Evolutionary conservation across 768 basidiomycete genomes (phyloP), one percentile per base, ranked within the genome.

Genomic region (Phlebiopsis flavidoalba): DNA sequence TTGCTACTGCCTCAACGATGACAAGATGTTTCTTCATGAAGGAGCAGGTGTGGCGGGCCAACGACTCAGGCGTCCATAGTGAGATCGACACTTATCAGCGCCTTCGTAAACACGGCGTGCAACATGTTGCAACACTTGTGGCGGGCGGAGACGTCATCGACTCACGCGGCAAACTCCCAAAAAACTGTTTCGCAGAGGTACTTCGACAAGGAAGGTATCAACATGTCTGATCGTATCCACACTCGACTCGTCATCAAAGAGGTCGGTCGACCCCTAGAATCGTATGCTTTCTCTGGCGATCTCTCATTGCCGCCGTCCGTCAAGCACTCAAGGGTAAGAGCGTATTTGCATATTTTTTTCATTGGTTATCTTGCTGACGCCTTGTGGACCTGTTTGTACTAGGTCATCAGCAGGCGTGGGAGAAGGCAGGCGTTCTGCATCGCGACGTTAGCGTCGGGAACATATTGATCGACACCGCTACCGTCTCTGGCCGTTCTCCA

Each of bases 1-100:
- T 54, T 24, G 64, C 59, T 54, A 70, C 64, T 14, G 74, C 66
- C 31, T 69, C 67, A 37, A 31, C 11, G 45, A 33, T 8, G 19
- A 35, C 11, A 8, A 15, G 3, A 11, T 60, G 33, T 7, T 12
- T 5, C n/a, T 60, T 60, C 53, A 12, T 60, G 7, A 60, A 60
- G 45, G 59, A 60, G 35, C 43, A 35, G 8, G n/a, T n/a, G n/a
- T 59, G 58, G 58, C 52, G 52, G 24, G 10, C 26, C 1, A 35
- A 45, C 10, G 33, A 19, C 3, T 1, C 8, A 5, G 14, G 37
- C 8, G 21, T 43, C 35, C 54, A 40, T 24, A 3, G 5, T 8
- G 50, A 51, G 11, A 8, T 24, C 1, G 22, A 51, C 1, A 31
- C 50, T 4, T 51, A 51, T 15, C 8, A 6, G 21, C 21, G 21